Evolutionary conservation across 768 basidiomycete species (phyloP).

Genomic region (Phanerodontia chrysosporium): DNA sequence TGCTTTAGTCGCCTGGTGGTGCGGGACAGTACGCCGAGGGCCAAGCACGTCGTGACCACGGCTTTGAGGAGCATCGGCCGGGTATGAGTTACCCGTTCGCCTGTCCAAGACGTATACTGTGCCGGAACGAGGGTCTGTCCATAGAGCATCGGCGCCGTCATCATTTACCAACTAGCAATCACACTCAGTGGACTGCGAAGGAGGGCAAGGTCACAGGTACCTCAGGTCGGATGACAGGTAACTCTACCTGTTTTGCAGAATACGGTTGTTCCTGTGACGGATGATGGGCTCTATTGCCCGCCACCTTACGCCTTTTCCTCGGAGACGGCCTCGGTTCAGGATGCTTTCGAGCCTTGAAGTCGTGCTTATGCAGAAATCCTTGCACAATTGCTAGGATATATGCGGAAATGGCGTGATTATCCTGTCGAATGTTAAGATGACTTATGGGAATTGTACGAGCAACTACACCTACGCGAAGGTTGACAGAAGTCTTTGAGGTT

Average conservation of each 20-base stretch:
- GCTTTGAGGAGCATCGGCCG: background rate
- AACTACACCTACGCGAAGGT: constrained; percentile 53
- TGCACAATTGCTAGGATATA: constrained; percentile 59
- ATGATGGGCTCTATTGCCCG: background rate
- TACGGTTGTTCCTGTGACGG: background rate
- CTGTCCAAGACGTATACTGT: constrained; percentile 56
- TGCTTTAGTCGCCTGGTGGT: too few relatives aligned
- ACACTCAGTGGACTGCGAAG: background rate
- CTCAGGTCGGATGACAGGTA: background rate
- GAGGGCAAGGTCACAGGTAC: background rate
- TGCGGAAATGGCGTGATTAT: constrained; percentile 47
- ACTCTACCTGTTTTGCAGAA: background rate
- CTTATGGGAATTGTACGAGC: too few relatives aligned
- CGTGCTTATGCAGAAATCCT: constrained; percentile 59
- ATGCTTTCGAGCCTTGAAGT: constrained; percentile 37
- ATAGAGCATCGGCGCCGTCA: constrained; percentile 32
- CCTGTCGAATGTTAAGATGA: constrained; percentile 36
- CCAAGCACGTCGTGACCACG: constrained; percentile 4
- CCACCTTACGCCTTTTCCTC: background rate
- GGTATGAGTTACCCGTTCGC: constrained; percentile 66
- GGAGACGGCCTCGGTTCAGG: background rate
- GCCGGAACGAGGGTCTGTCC: constrained; percentile 64
- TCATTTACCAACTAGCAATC: background rate
- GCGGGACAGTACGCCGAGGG: constrained; percentile 17
- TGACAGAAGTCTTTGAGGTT: constrained; percentile 71